Evolutionary conservation across 108 stramenopile species (phyloP).

Genomic region (Fistulifera solaris): DNA sequence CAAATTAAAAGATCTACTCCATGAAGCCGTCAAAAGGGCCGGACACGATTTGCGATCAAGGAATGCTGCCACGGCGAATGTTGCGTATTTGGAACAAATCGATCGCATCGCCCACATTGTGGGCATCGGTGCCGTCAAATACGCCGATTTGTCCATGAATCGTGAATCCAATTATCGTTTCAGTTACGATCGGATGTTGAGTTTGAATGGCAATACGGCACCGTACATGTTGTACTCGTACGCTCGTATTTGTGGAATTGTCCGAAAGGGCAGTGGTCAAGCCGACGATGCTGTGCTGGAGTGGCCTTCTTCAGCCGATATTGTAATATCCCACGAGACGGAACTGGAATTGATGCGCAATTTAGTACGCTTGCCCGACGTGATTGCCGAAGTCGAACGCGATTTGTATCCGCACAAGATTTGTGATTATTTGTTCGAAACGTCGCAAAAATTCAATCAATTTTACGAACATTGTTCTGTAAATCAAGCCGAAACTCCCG

Average conservation of each 20-base stretch:
- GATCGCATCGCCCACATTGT: constrained; percentile 70
- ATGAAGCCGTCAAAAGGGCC: constrained; percentile 89
- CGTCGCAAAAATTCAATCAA: constrained; percentile 84
- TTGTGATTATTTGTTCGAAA: constrained; percentile 91
- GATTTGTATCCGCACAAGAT: constrained; percentile 90
- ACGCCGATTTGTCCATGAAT: constrained; percentile 96
- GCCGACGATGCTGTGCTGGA: constrained; percentile 36
- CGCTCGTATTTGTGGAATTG: constrained; percentile 90
- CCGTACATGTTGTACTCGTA: constrained; percentile 99
- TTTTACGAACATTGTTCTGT: constrained; percentile 89
- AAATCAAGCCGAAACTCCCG: constrained; percentile 66
- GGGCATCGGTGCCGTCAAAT: constrained; percentile 98
- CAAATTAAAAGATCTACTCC: constrained; percentile 92
- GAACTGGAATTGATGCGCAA: constrained; percentile 89
- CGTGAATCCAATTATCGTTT: constrained; percentile 96
- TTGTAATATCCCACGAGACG: constrained; percentile 69
- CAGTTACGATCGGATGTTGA: constrained; percentile 97
- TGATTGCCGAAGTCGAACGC: constrained; percentile 75
- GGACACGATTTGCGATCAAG: constrained; percentile 67
- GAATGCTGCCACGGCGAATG: constrained; percentile 29
- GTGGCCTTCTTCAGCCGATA: constrained; percentile 62
- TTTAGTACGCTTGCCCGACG: constrained; percentile 68
- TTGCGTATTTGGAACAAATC: constrained; percentile 32
- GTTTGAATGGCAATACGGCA: constrained; percentile 97
- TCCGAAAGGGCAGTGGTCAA: constrained; percentile 82